phyloP scores from a whole-genome alignment of 2,329 filamentous ascomycete genomes.

The Juglanconis oblonga region DNA sequence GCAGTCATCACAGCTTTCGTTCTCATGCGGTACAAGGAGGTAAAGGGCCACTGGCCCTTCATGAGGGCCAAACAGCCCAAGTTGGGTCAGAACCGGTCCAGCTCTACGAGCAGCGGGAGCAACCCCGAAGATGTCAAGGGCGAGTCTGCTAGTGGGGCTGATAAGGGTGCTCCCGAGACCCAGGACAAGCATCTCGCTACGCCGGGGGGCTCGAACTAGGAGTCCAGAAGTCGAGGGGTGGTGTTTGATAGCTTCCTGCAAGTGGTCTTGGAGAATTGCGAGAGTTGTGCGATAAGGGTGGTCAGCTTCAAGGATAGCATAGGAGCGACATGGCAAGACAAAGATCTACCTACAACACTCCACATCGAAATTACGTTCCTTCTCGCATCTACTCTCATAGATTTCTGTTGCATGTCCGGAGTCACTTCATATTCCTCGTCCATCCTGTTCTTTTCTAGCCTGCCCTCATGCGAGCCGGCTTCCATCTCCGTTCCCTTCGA shows the following conservation, averaged over 20 bases:
- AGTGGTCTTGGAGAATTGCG: neutral
- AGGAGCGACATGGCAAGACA: too few relatives aligned
- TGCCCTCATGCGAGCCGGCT: too few relatives aligned
- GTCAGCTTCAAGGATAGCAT: too few relatives aligned
- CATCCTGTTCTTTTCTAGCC: too few relatives aligned
- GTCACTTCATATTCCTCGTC: too few relatives aligned
- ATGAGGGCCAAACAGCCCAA: slow-evolving; percentile 7
- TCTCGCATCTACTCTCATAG: too few relatives aligned
- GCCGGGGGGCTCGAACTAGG: neutral
- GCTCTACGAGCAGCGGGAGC: neutral
- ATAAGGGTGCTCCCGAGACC: neutral
- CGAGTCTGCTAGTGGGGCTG: neutral
- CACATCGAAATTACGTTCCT: too few relatives aligned
- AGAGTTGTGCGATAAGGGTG: neutral
- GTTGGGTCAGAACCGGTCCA: neutral
- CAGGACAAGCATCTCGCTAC: neutral
- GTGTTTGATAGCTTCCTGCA: neutral
- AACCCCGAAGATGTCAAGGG: neutral
- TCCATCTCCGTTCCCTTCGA: too few relatives aligned
- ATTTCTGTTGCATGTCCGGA: too few relatives aligned
- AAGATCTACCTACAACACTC: too few relatives aligned
- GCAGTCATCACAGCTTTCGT: slow-evolving; percentile 54
- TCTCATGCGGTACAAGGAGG: slow-evolving; percentile 52
- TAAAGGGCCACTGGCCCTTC: slow-evolving; percentile 15
- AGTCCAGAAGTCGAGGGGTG: neutral